Percentiles rank a stretch among this genome's conserved stretches.
Evolutionary conservation across 2,329 filamentous ascomycete species (phyloP).

Genomic region (Alternaria postmessia): DNA sequence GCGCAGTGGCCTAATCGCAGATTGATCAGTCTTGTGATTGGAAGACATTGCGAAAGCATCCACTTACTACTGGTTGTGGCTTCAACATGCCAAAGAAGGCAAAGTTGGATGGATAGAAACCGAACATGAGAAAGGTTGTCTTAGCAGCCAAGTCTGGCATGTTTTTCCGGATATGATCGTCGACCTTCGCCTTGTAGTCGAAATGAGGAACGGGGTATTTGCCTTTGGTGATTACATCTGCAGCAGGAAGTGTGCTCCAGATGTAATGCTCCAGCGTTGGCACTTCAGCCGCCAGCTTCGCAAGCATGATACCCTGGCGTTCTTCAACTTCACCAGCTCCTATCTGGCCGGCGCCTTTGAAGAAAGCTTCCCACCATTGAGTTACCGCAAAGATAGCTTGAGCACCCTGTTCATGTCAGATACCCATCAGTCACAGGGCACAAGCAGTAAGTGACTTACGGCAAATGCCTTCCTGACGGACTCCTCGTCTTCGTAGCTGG

Average conservation of each 20-base stretch:
- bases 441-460: slow-evolving; percentile 4
- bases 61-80: slow-evolving; percentile 12
- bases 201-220: slow-evolving; percentile 50
- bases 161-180: slow-evolving; percentile 50
- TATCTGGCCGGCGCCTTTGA: slow-evolving; percentile 36
- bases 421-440: not conserved
- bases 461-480: slow-evolving; percentile 17
- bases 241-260: slow-evolving; percentile 55
- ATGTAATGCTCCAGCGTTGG: slow-evolving; percentile 53
- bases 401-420: slow-evolving; percentile 15
- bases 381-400: slow-evolving; percentile 49
- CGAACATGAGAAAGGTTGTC: slow-evolving; percentile 25
- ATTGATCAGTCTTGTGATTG: not conserved
- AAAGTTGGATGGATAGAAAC: slow-evolving; percentile 27
- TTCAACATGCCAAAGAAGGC: slow-evolving; percentile 20
- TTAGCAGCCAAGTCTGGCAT: slow-evolving; percentile 26
- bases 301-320: slow-evolving; percentile 50
- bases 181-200: slow-evolving; percentile 51
- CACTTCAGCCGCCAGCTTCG: slow-evolving; percentile 47
- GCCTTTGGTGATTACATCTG: slow-evolving; percentile 37
- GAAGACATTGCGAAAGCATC: not conserved
- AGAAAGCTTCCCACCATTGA: slow-evolving; percentile 24
- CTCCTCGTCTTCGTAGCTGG: slow-evolving; percentile 18
- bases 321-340: slow-evolving; percentile 38
- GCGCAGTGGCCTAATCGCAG: not conserved